Evolutionary conservation across 2,329 filamentous ascomycete species (phyloP).

Genomic region (Sarocladium oryzae): DNA sequence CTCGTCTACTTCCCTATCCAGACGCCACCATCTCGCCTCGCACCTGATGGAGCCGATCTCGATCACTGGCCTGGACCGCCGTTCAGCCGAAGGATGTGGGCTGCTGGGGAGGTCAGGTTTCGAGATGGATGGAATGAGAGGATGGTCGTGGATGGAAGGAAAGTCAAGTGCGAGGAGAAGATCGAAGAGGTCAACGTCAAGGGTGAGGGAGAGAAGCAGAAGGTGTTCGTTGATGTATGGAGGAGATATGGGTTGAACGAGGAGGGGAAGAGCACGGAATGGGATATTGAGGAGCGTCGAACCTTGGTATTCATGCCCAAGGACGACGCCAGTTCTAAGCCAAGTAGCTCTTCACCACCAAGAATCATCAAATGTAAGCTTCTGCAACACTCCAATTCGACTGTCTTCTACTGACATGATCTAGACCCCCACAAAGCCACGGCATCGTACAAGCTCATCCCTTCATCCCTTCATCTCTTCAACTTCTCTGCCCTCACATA

Average conservation of each 20-base stretch:
- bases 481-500: conserved; percentile 86
- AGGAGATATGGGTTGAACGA: conserved; percentile 34
- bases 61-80: conserved; percentile 67
- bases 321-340: conserved; percentile 14
- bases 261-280: conserved; percentile 9
- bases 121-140: conserved; percentile 21
- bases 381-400: conserved; percentile 3
- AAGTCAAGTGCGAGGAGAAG: conserved; percentile 38
- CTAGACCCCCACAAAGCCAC: conserved; percentile 29
- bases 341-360: conserved; percentile 10
- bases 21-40: conserved; percentile 53
- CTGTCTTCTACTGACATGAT: no score
- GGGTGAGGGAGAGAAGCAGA: conserved; percentile 35
- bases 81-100: conserved; percentile 77
- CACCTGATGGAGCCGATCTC: conserved; percentile 78
- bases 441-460: conserved; percentile 48
- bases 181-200: conserved; percentile 32
- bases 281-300: conserved; percentile 32
- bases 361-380: conserved; percentile 23
- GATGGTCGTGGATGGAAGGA: conserved; percentile 32
- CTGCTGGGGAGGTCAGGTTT: conserved; percentile 66
- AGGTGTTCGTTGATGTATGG: conserved; percentile 40
- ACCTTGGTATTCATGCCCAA: conserved; percentile 48
- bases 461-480: conserved; percentile 70
- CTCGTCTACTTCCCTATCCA: conserved; percentile 80